A percentile compares a stretch with the other conserved stretches of the same genome.
Evolutionary conservation across 371 early-diverging fungal genomes (phyloP).

Genomic region (Gilbertella persicaria): DNA sequence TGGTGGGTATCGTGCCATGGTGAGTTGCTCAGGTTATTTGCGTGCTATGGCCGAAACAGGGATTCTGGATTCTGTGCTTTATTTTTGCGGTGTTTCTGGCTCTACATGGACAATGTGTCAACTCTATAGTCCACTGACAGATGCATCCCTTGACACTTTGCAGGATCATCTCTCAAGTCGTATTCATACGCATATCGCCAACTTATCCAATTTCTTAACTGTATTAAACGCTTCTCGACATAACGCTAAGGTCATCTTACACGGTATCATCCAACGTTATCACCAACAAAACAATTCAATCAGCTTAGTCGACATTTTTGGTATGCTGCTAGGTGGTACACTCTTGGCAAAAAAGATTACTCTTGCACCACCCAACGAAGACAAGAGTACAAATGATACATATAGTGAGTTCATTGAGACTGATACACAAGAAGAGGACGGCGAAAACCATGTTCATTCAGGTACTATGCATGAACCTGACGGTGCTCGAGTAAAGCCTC

Average conservation of each 20-base stretch:
- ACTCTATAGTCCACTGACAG: slow-evolving; percentile 32
- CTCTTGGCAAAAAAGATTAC: slow-evolving; percentile 44
- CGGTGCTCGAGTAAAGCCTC: slow-evolving; percentile 22
- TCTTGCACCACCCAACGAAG: background rate
- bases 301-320: slow-evolving; percentile 69
- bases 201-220: slow-evolving; percentile 36
- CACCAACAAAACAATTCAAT: slow-evolving; percentile 45
- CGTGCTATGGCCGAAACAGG: slow-evolving; percentile 59
- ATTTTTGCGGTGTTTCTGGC: slow-evolving; percentile 62
- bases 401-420: slow-evolving; percentile 56
- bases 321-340: slow-evolving; percentile 61
- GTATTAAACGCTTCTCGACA: slow-evolving; percentile 37
- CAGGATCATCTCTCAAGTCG: slow-evolving; percentile 33
- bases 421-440: background rate
- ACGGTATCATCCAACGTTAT: slow-evolving; percentile 56
- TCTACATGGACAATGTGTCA: slow-evolving; percentile 59
- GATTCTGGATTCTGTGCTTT: slow-evolving; percentile 59
- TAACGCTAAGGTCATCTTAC: slow-evolving; percentile 49
- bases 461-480: slow-evolving; percentile 24
- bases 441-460: background rate
- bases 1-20: slow-evolving; percentile 76
- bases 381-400: slow-evolving; percentile 54
- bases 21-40: slow-evolving; percentile 62
- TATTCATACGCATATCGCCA: slow-evolving; percentile 49
- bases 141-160: slow-evolving; percentile 27